These are phyloP conservation scores for Paraconiothyrium brasiliense DNA, from an alignment of 2,329 filamentous ascomycete species.

Conservation along the genomic window DNA sequence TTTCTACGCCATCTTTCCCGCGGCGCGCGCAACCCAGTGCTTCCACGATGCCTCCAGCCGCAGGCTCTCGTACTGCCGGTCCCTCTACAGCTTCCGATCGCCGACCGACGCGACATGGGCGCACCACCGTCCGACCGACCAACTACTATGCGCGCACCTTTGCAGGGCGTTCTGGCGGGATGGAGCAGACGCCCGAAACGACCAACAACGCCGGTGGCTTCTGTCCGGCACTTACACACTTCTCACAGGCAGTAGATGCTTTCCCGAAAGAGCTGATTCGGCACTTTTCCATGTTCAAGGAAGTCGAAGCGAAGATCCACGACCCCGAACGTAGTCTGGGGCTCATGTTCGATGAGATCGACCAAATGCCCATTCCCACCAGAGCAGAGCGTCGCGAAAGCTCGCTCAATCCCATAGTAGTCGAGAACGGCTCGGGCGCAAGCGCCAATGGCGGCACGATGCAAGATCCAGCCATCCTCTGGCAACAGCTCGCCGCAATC, in stretches of 20 bases:
- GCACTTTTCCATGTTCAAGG: slow-evolving; percentile 94
- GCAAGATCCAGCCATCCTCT: slow-evolving; percentile 28
- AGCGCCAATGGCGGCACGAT: slow-evolving; percentile 49
- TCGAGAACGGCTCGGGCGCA: slow-evolving; percentile 51
- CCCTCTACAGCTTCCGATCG: slow-evolving; percentile 35
- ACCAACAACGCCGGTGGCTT: slow-evolving; percentile 59
- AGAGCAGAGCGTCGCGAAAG: slow-evolving; percentile 37
- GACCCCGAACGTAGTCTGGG: slow-evolving; percentile 84
- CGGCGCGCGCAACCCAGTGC: slow-evolving; percentile 28
- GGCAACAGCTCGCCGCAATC: slow-evolving; percentile 37
- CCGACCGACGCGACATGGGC: slow-evolving; percentile 56
- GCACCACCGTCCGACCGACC: slow-evolving; percentile 57
- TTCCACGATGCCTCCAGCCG: slow-evolving; percentile 47
- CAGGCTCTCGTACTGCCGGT: slow-evolving; percentile 40
- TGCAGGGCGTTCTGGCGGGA: slow-evolving; percentile 48
- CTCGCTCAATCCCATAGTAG: slow-evolving; percentile 42
- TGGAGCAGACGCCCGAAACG: slow-evolving; percentile 51
- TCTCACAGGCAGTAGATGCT: slow-evolving; percentile 90
- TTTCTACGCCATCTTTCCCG: slow-evolving; percentile 21
- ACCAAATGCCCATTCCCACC: slow-evolving; percentile 56
- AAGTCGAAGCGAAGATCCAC: slow-evolving; percentile 97
- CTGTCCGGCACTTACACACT: slow-evolving; percentile 75
- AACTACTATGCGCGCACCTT: slow-evolving; percentile 63
- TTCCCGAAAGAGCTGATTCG: slow-evolving; percentile 94
- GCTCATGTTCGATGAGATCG: slow-evolving; percentile 74